These are phyloP conservation scores for Epithele typhae DNA, from an alignment of 768 basidiomycete species.

Conservation along the genomic window DNA sequence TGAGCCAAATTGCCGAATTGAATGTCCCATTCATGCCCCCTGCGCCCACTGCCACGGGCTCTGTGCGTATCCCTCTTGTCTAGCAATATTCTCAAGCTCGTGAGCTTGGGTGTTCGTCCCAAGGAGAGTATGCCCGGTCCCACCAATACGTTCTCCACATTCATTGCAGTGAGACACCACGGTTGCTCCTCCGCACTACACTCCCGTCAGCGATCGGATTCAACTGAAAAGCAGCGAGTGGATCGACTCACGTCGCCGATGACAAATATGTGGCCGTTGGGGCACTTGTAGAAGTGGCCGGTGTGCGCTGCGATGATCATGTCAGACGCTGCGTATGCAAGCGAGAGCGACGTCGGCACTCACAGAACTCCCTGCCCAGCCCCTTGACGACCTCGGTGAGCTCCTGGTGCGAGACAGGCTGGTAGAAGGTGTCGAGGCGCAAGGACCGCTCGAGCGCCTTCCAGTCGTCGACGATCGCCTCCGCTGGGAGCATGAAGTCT, in stretches of 20 bases:
- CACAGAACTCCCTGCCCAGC: slow-evolving; percentile 48
- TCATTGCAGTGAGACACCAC: slow-evolving; percentile 20
- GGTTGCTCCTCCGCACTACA: slow-evolving; percentile 27
- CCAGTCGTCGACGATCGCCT: slow-evolving; percentile 45
- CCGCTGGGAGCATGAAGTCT: slow-evolving; percentile 37
- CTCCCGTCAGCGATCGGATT: not conserved
- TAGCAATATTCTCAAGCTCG: slow-evolving; percentile 22
- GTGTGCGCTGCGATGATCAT: slow-evolving; percentile 17
- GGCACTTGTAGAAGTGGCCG: slow-evolving; percentile 29
- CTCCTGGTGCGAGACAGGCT: slow-evolving; percentile 50
- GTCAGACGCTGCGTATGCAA: not conserved
- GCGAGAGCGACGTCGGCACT: slow-evolving; percentile 8
- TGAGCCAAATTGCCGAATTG: too few species aligned
- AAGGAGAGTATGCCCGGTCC: slow-evolving; percentile 18
- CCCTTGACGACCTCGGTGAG: slow-evolving; percentile 45
- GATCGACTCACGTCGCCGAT: slow-evolving; percentile 22
- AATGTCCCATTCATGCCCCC: too few species aligned
- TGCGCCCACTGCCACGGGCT: slow-evolving; percentile 24
- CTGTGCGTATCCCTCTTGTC: slow-evolving; percentile 12
- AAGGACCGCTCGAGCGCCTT: slow-evolving; percentile 35
- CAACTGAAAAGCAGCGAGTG: not conserved
- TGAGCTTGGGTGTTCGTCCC: slow-evolving; percentile 15
- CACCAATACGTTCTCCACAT: slow-evolving; percentile 26
- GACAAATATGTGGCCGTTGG: slow-evolving; percentile 28
- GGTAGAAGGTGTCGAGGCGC: slow-evolving; percentile 41